phyloP scores from a whole-genome alignment of 2,329 filamentous ascomycete genomes.

The Coleophoma eucalyptorum region DNA sequence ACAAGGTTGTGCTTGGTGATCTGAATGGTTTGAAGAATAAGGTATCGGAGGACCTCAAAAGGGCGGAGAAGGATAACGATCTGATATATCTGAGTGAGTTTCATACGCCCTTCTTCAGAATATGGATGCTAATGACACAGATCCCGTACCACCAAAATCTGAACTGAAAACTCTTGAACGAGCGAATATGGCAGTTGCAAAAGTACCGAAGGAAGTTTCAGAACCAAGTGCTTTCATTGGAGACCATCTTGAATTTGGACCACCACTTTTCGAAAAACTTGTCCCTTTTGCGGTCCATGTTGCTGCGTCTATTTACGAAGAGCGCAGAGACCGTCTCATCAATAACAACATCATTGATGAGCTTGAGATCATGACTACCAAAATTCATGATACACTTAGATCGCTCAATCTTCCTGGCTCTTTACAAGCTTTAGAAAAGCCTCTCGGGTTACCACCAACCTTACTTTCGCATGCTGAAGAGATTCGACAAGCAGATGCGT shows the following conservation, averaged over 20 bases:
- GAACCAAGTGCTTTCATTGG: constrained; percentile 78
- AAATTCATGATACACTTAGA: constrained; percentile 73
- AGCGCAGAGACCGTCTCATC: constrained; percentile 84
- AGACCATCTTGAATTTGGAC: constrained; percentile 75
- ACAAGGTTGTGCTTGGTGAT: constrained; percentile 76
- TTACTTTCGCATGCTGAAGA: constrained; percentile 90
- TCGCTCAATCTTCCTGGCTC: constrained; percentile 88
- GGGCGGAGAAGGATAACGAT: constrained; percentile 95
- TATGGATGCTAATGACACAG: constrained; percentile 33
- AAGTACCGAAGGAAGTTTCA: constrained; percentile 76
- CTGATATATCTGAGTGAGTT: constrained; percentile 81
- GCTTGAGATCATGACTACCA: constrained; percentile 75
- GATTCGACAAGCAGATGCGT: constrained; percentile 83
- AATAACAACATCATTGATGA: constrained; percentile 85
- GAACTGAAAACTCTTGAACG: constrained; percentile 83
- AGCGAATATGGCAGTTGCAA: constrained; percentile 81
- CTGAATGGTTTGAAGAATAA: constrained; percentile 77
- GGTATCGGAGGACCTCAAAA: constrained; percentile 82
- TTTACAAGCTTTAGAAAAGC: constrained; percentile 91
- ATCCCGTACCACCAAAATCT: constrained; percentile 80
- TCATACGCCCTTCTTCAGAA: not conserved
- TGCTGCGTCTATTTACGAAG: constrained; percentile 91
- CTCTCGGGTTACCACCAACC: constrained; percentile 80
- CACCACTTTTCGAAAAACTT: constrained; percentile 81
- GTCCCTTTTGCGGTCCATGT: constrained; percentile 96